Percentiles rank a stretch among this genome's conserved stretches.
Conservation (phyloP, 2,329 filamentous ascomycete genomes). For the Ophiosphaerella korrae region DNA sequence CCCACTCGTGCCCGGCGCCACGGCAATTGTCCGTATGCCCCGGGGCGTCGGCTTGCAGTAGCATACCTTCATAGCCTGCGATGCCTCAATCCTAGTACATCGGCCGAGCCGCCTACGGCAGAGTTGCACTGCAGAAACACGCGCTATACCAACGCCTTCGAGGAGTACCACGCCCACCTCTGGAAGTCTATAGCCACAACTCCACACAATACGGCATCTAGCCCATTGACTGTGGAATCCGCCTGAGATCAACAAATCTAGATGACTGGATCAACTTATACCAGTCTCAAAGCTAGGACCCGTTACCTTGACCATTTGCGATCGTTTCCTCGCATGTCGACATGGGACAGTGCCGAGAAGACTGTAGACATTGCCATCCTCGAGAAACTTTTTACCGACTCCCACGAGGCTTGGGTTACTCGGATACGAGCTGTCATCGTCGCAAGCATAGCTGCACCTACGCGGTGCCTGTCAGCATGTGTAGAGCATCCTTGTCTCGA, state of each 20-base stretch:
- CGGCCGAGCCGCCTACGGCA: slow-evolving; percentile 10
- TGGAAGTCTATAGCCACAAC: background rate
- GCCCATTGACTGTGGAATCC: too few relatives aligned
- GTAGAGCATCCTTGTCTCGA: slow-evolving; percentile 31
- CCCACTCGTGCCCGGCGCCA: slow-evolving; percentile 12
- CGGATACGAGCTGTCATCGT: slow-evolving; percentile 17
- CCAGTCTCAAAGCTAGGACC: too few relatives aligned
- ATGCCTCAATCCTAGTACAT: slow-evolving; percentile 6
- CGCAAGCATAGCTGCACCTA: slow-evolving; percentile 14
- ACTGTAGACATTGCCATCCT: background rate
- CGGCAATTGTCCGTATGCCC: slow-evolving; percentile 16
- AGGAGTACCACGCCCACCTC: background rate
- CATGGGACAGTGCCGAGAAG: background rate
- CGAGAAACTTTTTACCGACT: slow-evolving; percentile 5
- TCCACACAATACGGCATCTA: background rate
- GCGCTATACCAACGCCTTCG: slow-evolving; percentile 13
- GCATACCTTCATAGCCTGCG: slow-evolving; percentile 2
- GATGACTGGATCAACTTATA: too few relatives aligned
- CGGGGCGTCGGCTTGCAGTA: slow-evolving; percentile 11
- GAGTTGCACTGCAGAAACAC: slow-evolving; percentile 3
- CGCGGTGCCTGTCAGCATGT: slow-evolving; percentile 34
- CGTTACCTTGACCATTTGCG: background rate
- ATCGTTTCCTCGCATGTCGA: background rate
- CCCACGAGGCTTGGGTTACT: slow-evolving; percentile 31
- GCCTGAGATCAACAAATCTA: too few relatives aligned